phyloP scores from a whole-genome alignment of 495 filamentous ascomycete species.

The Amorphotheca resinae region DNA sequence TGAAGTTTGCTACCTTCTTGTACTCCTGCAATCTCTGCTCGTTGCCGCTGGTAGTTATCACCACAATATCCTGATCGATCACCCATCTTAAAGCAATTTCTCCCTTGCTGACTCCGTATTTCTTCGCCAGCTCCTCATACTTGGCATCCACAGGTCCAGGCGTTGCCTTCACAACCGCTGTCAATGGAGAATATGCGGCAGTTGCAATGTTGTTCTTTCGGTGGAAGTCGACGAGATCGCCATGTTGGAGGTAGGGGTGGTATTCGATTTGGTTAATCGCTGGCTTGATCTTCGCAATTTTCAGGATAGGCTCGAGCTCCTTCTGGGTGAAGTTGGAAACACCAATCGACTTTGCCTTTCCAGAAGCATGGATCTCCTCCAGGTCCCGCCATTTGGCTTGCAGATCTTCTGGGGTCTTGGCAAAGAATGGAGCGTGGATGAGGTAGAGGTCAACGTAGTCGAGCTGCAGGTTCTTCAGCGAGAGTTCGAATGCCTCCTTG shows the following conservation, averaged over 20 bases:
- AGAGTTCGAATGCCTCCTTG: conserved; percentile 50
- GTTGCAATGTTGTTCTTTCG: conserved; percentile 56
- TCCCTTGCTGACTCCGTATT: conserved; percentile 61
- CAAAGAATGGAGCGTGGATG: conserved; percentile 66
- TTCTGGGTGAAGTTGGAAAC: conserved; percentile 67
- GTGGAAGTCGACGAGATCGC: conserved; percentile 50
- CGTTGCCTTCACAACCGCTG: conserved; percentile 48
- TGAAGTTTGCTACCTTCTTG: conserved; percentile 45
- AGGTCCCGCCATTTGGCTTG: conserved; percentile 65
- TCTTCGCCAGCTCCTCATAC: conserved; percentile 48
- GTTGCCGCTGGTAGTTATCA: conserved; percentile 64
- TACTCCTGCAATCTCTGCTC: conserved; percentile 59
- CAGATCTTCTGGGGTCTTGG: conserved; percentile 45
- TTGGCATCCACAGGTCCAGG: conserved; percentile 57
- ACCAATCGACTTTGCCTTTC: conserved; percentile 66
- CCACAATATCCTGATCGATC: conserved; percentile 66
- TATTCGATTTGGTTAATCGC: conserved; percentile 82
- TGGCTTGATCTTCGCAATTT: conserved; percentile 51
- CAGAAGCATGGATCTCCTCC: conserved; percentile 58
- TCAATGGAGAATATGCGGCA: conserved; percentile 56
- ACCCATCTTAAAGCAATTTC: conserved; percentile 69
- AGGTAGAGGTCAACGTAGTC: conserved; percentile 82
- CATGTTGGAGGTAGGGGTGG: conserved; percentile 77
- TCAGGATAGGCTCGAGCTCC: conserved; percentile 55
- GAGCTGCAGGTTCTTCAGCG: conserved; percentile 60